Evolutionary conservation across 805 yeast genomes (phyloP).

Genomic region (Ogataea sp.): DNA sequence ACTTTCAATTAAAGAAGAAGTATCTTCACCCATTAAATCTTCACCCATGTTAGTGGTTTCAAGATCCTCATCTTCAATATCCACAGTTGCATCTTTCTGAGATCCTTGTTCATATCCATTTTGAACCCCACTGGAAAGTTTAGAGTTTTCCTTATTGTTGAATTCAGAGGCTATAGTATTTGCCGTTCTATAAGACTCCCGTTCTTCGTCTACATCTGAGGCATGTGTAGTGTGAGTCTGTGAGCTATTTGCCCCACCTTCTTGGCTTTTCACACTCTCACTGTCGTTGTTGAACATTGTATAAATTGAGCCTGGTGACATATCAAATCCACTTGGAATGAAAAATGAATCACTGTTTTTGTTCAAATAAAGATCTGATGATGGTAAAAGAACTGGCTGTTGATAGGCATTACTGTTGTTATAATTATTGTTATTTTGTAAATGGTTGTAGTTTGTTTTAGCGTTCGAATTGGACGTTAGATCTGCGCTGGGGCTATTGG

Average conservation of each 20-base stretch:
- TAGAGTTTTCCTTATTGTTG: too few relatives aligned
- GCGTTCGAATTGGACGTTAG: not conserved
- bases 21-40: not conserved
- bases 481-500: too few relatives aligned
- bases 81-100: too few relatives aligned
- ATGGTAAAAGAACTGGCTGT: too few relatives aligned
- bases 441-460: not conserved
- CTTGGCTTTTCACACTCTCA: not conserved
- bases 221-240: too few relatives aligned
- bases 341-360: constrained; percentile 21
- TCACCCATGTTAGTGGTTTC: not conserved
- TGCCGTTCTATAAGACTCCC: too few relatives aligned
- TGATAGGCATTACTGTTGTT: too few relatives aligned
- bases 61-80: not conserved
- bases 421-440: not conserved
- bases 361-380: constrained; percentile 16
- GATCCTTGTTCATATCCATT: too few relatives aligned
- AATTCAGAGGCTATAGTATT: too few relatives aligned
- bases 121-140: too few relatives aligned
- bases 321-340: constrained; percentile 21
- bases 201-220: too few relatives aligned
- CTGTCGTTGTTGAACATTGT: not conserved
- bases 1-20: too few relatives aligned
- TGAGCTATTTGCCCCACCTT: not conserved
- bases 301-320: constrained; percentile 12